A percentile compares a stretch with the other conserved stretches of the same genome.
These are phyloP conservation scores for Porodaedalea pini DNA, from an alignment of 1,284 basidiomycete genomes.

Conservation along the genomic window DNA sequence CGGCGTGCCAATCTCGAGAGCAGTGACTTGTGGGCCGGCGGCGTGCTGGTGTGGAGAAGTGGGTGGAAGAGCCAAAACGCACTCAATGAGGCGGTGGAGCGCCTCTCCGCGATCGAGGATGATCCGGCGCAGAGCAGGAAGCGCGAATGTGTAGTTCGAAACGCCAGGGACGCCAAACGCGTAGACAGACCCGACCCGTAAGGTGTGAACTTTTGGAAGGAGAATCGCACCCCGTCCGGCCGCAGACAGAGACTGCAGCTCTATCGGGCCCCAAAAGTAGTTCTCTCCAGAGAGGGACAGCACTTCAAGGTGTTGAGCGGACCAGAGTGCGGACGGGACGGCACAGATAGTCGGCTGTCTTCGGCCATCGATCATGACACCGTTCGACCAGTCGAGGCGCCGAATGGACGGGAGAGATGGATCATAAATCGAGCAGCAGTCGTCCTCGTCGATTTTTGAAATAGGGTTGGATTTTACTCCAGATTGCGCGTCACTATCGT, in stretches of 20 bases:
- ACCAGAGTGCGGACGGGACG: background rate
- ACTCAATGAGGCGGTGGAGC: background rate
- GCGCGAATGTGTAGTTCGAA: background rate
- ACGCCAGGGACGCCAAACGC: constrained; percentile 6
- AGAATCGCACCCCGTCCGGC: background rate
- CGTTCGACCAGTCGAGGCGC: constrained; percentile 15
- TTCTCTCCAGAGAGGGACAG: constrained; percentile 3
- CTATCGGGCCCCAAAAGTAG: constrained; percentile 3
- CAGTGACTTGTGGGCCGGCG: background rate
- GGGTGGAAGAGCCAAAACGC: background rate
- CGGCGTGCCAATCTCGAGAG: constrained; percentile 9
- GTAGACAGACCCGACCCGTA: constrained; percentile 7
- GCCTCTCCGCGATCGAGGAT: constrained; percentile 11
- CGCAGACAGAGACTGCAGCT: background rate
- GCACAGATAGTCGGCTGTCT: background rate
- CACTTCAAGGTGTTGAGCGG: constrained; percentile 8
- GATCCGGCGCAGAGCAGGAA: constrained; percentile 7
- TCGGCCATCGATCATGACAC: background rate
- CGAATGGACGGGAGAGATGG: background rate
- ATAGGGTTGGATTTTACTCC: background rate
- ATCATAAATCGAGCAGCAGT: constrained; percentile 1
- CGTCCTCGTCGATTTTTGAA: background rate
- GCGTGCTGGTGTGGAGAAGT: background rate
- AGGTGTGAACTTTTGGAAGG: constrained; percentile 11
- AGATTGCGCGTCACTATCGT: background rate